phyloP scores from a whole-genome alignment of 805 yeast genomes.

The Helenozyma baotianmanensis region DNA sequence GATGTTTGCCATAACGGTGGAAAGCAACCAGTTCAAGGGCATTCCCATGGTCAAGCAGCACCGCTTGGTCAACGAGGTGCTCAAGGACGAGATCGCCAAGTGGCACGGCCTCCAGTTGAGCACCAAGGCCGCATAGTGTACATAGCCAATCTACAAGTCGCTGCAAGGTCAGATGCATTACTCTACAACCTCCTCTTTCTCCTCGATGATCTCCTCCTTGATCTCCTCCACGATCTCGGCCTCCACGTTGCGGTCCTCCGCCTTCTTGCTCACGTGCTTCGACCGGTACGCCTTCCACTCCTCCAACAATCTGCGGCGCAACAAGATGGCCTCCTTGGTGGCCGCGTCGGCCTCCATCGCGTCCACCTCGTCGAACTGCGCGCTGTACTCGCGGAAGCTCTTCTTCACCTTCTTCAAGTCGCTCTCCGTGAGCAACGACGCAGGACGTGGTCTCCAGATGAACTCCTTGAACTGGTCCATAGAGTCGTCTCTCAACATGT shows the following conservation, averaged over 20 bases:
- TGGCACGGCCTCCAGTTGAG: constrained; percentile 95
- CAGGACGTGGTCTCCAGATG: constrained; percentile 97
- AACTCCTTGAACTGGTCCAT: constrained; percentile 83
- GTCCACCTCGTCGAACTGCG: constrained; percentile 91
- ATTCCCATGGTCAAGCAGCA: constrained; percentile 87
- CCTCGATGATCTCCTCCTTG: constrained; percentile 44
- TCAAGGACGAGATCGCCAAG: constrained; percentile 77
- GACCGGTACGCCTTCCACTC: constrained; percentile 85
- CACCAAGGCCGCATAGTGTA: constrained; percentile 48
- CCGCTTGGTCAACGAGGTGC: constrained; percentile 73
- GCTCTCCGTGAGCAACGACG: constrained; percentile 63
- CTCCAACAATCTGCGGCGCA: constrained; percentile 73
- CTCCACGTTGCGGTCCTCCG: constrained; percentile 46
- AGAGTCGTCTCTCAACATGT: constrained; percentile 65
- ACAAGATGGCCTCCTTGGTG: constrained; percentile 80
- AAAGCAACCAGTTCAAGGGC: constrained; percentile 72
- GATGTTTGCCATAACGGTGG: constrained; percentile 86
- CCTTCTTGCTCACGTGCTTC: constrained; percentile 25
- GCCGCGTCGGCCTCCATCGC: constrained; percentile 95
- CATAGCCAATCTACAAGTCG: constrained; percentile 3
- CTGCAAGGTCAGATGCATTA: too few relatives aligned
- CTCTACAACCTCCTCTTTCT: constrained; percentile 65
- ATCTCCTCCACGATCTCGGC: constrained; percentile 57
- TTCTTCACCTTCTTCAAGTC: constrained; percentile 87
- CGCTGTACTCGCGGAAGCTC: constrained; percentile 83